These are phyloP conservation scores for Diplogelasinospora grovesii DNA, from an alignment of 495 filamentous ascomycete species.

Conservation along the genomic window DNA sequence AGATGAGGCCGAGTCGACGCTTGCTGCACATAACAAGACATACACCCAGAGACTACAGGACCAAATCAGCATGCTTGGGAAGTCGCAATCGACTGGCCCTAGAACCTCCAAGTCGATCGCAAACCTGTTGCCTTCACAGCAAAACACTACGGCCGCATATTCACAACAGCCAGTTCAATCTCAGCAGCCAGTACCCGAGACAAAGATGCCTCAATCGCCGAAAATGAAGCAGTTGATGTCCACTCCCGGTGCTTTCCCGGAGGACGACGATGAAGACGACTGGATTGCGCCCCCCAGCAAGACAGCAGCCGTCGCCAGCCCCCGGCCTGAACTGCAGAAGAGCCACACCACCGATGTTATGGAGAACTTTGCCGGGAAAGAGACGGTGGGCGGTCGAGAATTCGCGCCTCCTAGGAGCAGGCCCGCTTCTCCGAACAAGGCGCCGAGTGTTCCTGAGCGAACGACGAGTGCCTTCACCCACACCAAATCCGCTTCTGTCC, in stretches of 20 bases:
- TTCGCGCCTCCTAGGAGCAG: constrained; percentile 35
- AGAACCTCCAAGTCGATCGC: constrained; percentile 66
- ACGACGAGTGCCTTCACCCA: constrained; percentile 33
- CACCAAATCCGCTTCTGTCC: constrained; percentile 49
- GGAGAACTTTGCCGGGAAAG: constrained; percentile 47
- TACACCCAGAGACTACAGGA: constrained; percentile 89
- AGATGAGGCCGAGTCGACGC: constrained; percentile 28
- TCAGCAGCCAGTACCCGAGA: constrained; percentile 52
- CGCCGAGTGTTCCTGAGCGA: constrained; percentile 28
- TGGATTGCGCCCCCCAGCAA: constrained; percentile 66
- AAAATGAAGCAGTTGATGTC: constrained; percentile 23
- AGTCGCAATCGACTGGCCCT: constrained; percentile 56
- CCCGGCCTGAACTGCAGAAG: constrained; percentile 46
- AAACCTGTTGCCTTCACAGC: constrained; percentile 33
- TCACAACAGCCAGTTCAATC: constrained; percentile 20
- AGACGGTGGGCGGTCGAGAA: constrained; percentile 32
- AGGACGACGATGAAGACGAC: constrained; percentile 69
- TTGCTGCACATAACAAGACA: constrained; percentile 66
- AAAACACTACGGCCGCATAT: constrained; percentile 10
- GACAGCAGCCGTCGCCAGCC: constrained; percentile 22
- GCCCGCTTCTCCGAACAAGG: constrained; percentile 33
- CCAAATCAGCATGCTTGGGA: constrained; percentile 86
- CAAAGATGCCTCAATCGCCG: constrained; percentile 21
- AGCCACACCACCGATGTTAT: constrained; percentile 53
- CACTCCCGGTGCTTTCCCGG: constrained; percentile 49